Evolutionary conservation across 2,329 filamentous ascomycete genomes (phyloP).

Genomic region (Mycosphaerelloides madeirae): DNA sequence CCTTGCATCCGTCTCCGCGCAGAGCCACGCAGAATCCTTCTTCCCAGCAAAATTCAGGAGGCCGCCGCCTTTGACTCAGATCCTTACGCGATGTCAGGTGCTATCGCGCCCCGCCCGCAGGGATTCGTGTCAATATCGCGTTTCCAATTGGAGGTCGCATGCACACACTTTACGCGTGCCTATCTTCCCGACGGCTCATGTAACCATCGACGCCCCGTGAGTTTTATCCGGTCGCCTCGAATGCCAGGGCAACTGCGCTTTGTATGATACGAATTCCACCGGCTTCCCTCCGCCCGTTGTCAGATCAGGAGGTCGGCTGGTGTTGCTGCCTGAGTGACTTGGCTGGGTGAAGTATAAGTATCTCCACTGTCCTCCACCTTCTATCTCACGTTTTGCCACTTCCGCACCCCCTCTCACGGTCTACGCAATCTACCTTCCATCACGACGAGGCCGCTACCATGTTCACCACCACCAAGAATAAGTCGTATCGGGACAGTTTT

Average conservation of each 20-base stretch:
- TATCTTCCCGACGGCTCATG: too few species aligned
- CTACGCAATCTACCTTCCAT: neutral
- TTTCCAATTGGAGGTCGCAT: slow-evolving; percentile 1
- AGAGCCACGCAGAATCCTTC: slow-evolving; percentile 8
- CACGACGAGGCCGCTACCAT: slow-evolving; percentile 16
- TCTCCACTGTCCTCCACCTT: slow-evolving; percentile 15
- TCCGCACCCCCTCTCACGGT: neutral
- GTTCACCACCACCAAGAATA: slow-evolving; percentile 28
- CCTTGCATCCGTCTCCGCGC: slow-evolving; percentile 13
- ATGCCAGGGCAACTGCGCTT: slow-evolving; percentile 18
- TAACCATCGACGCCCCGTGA: slow-evolving; percentile 1
- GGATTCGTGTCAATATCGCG: slow-evolving; percentile 16
- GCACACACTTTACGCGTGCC: neutral
- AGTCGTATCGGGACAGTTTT: slow-evolving; percentile 33
- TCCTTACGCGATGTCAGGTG: too few species aligned
- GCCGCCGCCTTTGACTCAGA: slow-evolving; percentile 18
- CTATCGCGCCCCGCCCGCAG: too few species aligned
- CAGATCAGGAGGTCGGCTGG: neutral
- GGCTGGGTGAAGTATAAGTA: slow-evolving; percentile 21
- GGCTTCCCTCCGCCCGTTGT: slow-evolving; percentile 9
- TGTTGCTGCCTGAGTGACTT: slow-evolving; percentile 18
- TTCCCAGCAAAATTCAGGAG: slow-evolving; percentile 3
- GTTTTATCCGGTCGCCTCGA: slow-evolving; percentile 16
- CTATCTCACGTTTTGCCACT: slow-evolving; percentile 8
- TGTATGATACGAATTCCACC: slow-evolving; percentile 10